Evolutionary conservation across 306 rosid genomes (phyloP), one percentile per base, ranked within the genome.

Genomic region (Cucurbita ficifolia): DNA sequence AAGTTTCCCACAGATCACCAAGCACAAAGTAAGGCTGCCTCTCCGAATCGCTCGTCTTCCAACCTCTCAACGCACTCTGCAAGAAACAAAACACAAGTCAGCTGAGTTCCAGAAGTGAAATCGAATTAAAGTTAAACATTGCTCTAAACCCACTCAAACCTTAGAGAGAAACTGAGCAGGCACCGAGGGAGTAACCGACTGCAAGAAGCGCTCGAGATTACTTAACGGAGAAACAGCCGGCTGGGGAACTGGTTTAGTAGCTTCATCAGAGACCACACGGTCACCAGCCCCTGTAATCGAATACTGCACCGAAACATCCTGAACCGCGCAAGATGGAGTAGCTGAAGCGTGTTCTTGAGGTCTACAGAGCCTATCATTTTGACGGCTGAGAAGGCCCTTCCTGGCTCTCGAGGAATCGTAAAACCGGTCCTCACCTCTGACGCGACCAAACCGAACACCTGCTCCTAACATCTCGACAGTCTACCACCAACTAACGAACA

Each of bases 181-280:
- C 35, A 92, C 96, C 56, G 87, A 79, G 0, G 98, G 98, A 51
- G 85, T 83, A 83, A 88, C 80, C 78, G 98, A 80, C 72, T 67
- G 84, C 88, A 90, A 79, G 79, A 92, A 85, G 69, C 81, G 89
- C 53, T 88, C 86, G 35, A 92, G 82, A 82, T 92, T 92, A 78
- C 92, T 88, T 69, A 76, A 74, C 7, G 39, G 51, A 5, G 78
- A 75, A 52, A 75, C 78, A 36, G 48, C 70, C 13, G 65, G 38
- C 3, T 38, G 38, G 57, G 19, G 36, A 49, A 75, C 18, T 78
- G 74, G 16, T 70, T 70, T 49, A 70, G 54, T 78, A 8, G 68
- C 49, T 76, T 80, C 85, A 0, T 77, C 83, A 1, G 79, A 76
- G 21, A 60, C 89, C 17, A 72, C 73, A 75, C 87, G 76, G 36